These are phyloP conservation scores for Solanum lycopersicoides DNA, from an alignment of 257 asterid genomes.

Conservation along the genomic window DNA sequence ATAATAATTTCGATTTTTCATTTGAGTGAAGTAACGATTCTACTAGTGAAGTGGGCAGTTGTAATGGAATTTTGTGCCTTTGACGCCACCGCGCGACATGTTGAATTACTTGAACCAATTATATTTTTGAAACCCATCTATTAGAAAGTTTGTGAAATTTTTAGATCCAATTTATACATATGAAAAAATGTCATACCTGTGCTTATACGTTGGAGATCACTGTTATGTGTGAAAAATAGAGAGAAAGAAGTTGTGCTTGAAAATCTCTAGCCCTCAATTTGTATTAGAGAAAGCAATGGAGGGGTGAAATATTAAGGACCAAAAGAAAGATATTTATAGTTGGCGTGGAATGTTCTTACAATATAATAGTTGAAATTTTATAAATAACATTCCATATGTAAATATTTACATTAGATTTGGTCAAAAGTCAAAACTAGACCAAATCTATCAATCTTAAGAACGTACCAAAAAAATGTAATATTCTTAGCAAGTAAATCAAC, in stretches of 20 bases:
- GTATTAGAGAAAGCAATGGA: neutral
- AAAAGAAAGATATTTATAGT: too few species aligned
- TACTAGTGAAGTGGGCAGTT: neutral
- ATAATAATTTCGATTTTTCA: neutral
- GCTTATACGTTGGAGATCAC: too few species aligned
- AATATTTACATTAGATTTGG: too few species aligned
- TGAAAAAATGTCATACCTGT: neutral
- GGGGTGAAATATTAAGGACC: neutral
- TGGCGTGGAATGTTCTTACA: neutral
- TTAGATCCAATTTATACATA: neutral
- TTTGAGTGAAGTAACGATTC: neutral
- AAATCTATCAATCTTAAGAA: neutral
- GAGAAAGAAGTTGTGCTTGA: neutral
- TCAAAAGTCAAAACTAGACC: neutral
- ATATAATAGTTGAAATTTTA: too few species aligned
- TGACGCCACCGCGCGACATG: neutral
- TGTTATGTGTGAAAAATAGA: too few species aligned
- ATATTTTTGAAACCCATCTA: neutral
- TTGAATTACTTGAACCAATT: neutral
- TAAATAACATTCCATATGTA: too few species aligned
- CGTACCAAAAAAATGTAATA: neutral
- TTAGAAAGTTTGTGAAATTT: neutral
- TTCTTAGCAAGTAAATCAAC: neutral
- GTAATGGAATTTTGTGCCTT: neutral
- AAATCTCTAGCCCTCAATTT: neutral